Base-by-base conservation (phyloP, 805 yeast species). In the Clavispora phyllophila region DNA sequence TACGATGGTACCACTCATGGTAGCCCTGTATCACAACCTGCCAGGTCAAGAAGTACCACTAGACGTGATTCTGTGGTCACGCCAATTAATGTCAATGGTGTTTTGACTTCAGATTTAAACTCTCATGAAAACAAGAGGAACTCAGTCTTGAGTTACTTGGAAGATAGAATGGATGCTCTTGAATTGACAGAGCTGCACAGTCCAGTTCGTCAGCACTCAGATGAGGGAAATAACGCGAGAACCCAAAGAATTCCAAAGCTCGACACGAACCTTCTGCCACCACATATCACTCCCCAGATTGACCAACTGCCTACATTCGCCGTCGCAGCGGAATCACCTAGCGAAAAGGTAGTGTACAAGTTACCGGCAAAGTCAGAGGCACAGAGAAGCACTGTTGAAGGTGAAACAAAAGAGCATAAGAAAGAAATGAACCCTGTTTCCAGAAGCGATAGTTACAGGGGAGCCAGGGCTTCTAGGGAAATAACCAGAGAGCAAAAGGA, bases 81-180 rank as follows among this genome's bases (percentile, higher is more conserved):
- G 8, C 71, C 67, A 22, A 59, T 70, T 3, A 63, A 69, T 55
- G 75, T 68, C 40, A 70, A 65, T 49, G 75, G 75, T 41, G 73
- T 68, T 27, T 61, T 69, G 36, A 50, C 60, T 5, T 55, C 50
- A 31, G 65, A 54, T 29, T 32, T 51, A 32, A 47, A 46, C 27
- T 46, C 49, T n/a, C 61, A 58, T 31, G 65, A 62, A 26, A 57
- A 58, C 43, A 66, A 67, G 52, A 53, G 71, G 23, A 66, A 65
- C 45, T 62, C 71, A 2, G 73, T 66, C 3, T 58, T 70, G 45
- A 62, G 66, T 49, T 70, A 69, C 44, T 59, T 70, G 49, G 76
- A 70, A 43, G 75, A 68, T 49, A 68, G 64, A 50, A 70, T 70
- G 60, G 73, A 68, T 39, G 57, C 63, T 4, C 55, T 70, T 44